A percentile compares a stretch with the other conserved stretches of the same genome.
Conservation (phyloP, 208 protist species). For the Balamuthia mandrillaris region DNA sequence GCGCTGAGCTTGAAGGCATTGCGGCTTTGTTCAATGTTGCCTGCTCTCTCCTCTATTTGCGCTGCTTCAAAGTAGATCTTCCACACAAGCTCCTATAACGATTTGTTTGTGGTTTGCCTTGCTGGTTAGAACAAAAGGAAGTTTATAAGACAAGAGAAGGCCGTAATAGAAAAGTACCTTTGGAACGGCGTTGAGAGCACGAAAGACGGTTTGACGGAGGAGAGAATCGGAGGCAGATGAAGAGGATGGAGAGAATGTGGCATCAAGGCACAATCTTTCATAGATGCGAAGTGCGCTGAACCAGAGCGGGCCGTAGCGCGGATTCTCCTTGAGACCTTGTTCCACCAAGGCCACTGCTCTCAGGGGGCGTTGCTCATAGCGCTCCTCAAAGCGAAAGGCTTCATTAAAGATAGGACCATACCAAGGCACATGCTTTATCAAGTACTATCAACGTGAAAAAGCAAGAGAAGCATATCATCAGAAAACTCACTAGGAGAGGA, state of each 20-base stretch:
- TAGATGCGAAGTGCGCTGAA: conserved; percentile 69
- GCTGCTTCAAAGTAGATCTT: conserved; percentile 80
- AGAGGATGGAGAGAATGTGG: too few species aligned
- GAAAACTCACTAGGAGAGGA: neutral
- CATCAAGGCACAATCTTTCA: conserved; percentile 59
- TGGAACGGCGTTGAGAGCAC: conserved; percentile 46
- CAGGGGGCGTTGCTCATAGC: conserved; percentile 62
- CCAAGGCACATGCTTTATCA: conserved; percentile 72
- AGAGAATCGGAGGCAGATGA: neutral
- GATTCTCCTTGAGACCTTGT: conserved; percentile 61
- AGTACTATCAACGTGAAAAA: conserved; percentile 49
- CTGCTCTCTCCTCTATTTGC: conserved; percentile 73
- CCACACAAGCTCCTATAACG: conserved; percentile 76
- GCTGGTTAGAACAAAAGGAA: too few species aligned
- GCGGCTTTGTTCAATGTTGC: conserved; percentile 51
- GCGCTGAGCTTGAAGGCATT: conserved; percentile 62
- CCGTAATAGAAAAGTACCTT: neutral
- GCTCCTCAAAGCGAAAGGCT: conserved; percentile 73
- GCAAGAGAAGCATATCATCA: neutral
- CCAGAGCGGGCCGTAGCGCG: conserved; percentile 78
- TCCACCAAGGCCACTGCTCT: conserved; percentile 66
- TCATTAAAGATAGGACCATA: conserved; percentile 78
- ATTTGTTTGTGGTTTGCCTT: too few species aligned
- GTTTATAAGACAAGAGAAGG: neutral
- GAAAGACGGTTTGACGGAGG: conserved; percentile 43